Percentiles rank a stretch among this genome's conserved stretches.
These are phyloP conservation scores for Mesotaenium endlicherianum DNA, from an alignment of 139 green algal genomes.

Conservation along the genomic window DNA sequence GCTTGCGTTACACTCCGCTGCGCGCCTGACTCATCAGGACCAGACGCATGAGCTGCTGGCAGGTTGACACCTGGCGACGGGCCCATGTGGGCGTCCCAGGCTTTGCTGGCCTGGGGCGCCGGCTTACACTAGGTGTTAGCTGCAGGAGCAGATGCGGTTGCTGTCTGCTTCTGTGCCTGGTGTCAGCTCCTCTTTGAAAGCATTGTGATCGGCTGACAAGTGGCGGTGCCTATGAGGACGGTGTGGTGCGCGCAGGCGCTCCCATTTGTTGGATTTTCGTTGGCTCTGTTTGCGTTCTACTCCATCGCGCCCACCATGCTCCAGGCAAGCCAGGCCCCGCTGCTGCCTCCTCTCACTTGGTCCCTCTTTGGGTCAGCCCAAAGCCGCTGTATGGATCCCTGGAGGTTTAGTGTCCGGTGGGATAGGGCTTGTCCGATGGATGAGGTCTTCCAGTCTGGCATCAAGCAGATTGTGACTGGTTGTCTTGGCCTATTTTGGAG, in stretches of 20 bases:
- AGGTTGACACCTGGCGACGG: not conserved
- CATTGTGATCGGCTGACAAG: not conserved
- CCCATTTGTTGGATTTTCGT: constrained; percentile 52
- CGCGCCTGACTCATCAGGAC: too few species aligned
- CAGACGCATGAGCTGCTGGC: too few species aligned
- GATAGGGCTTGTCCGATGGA: too few species aligned
- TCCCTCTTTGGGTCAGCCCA: too few species aligned
- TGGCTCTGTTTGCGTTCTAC: constrained; percentile 70
- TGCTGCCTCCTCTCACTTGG: not conserved
- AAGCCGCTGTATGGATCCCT: too few species aligned
- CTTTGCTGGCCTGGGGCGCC: not conserved
- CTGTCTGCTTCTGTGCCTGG: not conserved
- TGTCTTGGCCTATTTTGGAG: too few species aligned
- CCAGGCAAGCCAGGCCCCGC: constrained; percentile 1
- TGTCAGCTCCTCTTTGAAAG: not conserved
- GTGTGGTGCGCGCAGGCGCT: not conserved
- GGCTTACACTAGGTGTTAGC: not conserved
- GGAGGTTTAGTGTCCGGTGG: too few species aligned
- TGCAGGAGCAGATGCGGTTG: not conserved
- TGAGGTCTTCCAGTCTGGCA: too few species aligned
- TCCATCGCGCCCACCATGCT: constrained; percentile 46
- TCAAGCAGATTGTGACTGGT: too few species aligned
- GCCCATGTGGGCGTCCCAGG: not conserved
- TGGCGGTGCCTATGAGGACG: not conserved
- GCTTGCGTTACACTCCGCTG: too few species aligned